These are phyloP conservation scores for Fomitopsis palustris DNA, from an alignment of 1,284 basidiomycete species.

Conservation along the genomic window DNA sequence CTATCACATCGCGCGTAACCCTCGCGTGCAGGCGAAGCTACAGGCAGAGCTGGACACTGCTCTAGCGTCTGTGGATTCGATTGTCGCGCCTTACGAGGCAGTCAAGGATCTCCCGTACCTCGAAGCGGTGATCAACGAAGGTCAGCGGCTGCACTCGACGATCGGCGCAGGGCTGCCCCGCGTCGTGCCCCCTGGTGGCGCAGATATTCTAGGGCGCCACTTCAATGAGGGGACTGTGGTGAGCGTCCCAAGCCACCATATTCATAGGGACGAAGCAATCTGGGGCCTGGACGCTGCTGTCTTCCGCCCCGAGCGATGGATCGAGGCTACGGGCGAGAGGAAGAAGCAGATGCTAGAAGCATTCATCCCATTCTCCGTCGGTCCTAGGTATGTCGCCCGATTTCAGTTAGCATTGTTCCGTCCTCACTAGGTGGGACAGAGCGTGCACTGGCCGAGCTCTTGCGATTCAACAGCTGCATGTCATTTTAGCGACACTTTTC, in stretches of 20 bases:
- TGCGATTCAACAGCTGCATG: too few species aligned
- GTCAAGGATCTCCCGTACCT: constrained; percentile 24
- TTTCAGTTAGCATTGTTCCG: not conserved
- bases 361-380: constrained; percentile 18
- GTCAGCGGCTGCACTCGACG: constrained; percentile 20
- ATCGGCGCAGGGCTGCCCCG: constrained; percentile 25
- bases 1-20: constrained; percentile 16
- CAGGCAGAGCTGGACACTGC: constrained; percentile 18
- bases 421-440: not conserved
- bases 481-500: too few species aligned
- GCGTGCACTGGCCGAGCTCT: not conserved
- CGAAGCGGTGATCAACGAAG: constrained; percentile 24
- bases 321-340: constrained; percentile 19
- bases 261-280: constrained; percentile 33
- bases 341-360: constrained; percentile 9
- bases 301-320: constrained; percentile 38
- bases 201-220: constrained; percentile 14
- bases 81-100: constrained; percentile 9
- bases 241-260: constrained; percentile 27
- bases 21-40: constrained; percentile 16
- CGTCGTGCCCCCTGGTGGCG: constrained; percentile 17
- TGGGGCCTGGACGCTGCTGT: constrained; percentile 37
- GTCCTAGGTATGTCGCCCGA: constrained; percentile 10
- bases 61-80: constrained; percentile 16
- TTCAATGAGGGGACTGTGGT: constrained; percentile 22